Evolutionary conservation across 495 filamentous ascomycete species (phyloP), one percentile per base, ranked within the genome.

Genomic region (Penicillium odoratum): DNA sequence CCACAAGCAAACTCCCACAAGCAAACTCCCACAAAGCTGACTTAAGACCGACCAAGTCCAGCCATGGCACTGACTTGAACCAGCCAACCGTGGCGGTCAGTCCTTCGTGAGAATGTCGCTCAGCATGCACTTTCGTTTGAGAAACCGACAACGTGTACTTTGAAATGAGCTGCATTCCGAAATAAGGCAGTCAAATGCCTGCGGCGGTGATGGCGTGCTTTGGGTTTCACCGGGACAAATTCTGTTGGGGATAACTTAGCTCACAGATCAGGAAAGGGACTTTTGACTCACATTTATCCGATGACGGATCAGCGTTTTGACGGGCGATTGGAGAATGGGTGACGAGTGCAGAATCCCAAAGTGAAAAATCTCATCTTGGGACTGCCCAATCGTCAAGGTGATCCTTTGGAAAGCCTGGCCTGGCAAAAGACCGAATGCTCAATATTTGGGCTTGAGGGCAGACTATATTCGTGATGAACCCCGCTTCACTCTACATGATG

Each of bases 381-480:
- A 48, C 45, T 48, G 25, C 45, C 26, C 3, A 48, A 48, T 30
- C 45, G 30, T 4, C 10, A 46, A 45, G 26, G 26, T 48, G 45
- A 48, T 26, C 45, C 13, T 48, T 48, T 48, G 7, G 45, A 48
- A 48, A 48, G n/a, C n/a, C n/a, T n/a, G 25, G 45, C 13, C 45
- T 48, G 25, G 45, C 25, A 48, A 48, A 48, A n/a, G 45, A 28
- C 26, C 26, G 5, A 48, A 48, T 48, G 25, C 45, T 48, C 7
- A 48, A 48, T n/a, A 48, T 48, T 48, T 48, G 25, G 25, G 26
- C 45, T 48, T n/a, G 6, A 40, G 30, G 45, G 45, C 26, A 48
- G 45, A 48, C 45, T 11, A 30, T 48, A 26, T 30, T 30, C 30
- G 25, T 48, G 13, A 45, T 45, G 16, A 48, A 31, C 26, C 25